Evolutionary conservation across 768 basidiomycete genomes (phyloP).

Genomic region (Mycena metata): DNA sequence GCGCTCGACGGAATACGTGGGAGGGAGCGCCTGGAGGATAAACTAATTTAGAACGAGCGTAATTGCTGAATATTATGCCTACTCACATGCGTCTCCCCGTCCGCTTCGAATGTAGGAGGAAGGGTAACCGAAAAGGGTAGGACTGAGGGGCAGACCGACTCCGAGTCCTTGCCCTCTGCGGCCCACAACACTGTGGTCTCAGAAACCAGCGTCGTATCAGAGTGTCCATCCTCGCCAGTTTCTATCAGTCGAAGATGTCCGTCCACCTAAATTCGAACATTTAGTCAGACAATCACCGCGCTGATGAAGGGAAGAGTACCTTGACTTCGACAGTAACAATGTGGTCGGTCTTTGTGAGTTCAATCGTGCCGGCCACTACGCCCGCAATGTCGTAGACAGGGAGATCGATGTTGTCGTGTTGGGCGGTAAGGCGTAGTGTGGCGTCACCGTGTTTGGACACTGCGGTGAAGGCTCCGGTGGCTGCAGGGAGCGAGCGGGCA

Average conservation of each 20-base stretch:
- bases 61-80: constrained; percentile 11
- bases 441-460: constrained; percentile 67
- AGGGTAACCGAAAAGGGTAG: constrained; percentile 69
- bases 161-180: constrained; percentile 55
- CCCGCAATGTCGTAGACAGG: constrained; percentile 70
- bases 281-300: too few species aligned
- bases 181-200: constrained; percentile 71
- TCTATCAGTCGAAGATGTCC: constrained; percentile 71
- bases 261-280: constrained; percentile 61
- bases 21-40: constrained; percentile 70
- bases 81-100: constrained; percentile 73
- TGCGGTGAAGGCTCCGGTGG: constrained; percentile 59
- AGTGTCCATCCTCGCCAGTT: constrained; percentile 73
- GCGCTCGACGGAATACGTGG: constrained; percentile 75
- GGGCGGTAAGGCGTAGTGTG: constrained; percentile 64
- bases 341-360: constrained; percentile 66
- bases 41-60: constrained; percentile 3
- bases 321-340: constrained; percentile 76
- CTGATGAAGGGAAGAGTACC: constrained; percentile 47
- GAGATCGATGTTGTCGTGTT: constrained; percentile 61
- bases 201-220: constrained; percentile 64
- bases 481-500: too few species aligned
- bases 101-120: constrained; percentile 69
- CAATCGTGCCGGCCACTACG: constrained; percentile 67
- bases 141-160: constrained; percentile 62